phyloP scores from a whole-genome alignment of 805 yeast genomes.

The Kluyveromyces aestuarii region DNA sequence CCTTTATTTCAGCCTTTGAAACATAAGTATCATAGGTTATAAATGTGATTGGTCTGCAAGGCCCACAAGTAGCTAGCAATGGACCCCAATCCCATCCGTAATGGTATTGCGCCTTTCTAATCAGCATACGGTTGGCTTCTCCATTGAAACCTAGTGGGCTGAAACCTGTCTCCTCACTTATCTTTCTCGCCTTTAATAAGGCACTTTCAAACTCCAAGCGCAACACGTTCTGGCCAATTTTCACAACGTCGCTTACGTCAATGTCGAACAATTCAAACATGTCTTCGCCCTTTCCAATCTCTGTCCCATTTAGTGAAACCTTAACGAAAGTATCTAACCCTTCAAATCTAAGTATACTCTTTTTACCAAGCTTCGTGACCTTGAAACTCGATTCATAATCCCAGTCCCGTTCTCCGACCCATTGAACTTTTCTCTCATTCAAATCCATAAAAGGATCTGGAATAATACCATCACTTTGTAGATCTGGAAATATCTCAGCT shows the following conservation, averaged over 20 bases:
- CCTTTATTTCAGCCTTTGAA: not conserved
- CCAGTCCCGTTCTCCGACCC: constrained; percentile 45
- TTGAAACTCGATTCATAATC: constrained; percentile 30
- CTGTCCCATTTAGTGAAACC: constrained; percentile 28
- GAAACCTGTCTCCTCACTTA: constrained; percentile 1
- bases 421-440: constrained; percentile 38
- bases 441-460: constrained; percentile 38
- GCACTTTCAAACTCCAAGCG: constrained; percentile 34
- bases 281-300: constrained; percentile 32
- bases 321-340: not conserved
- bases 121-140: constrained; percentile 34
- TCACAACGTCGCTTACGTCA: constrained; percentile 8
- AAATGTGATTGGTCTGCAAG: not conserved
- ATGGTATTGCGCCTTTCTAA: constrained; percentile 45
- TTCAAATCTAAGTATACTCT: not conserved
- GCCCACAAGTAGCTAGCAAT: constrained; percentile 10
- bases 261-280: constrained; percentile 32
- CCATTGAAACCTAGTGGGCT: constrained; percentile 22
- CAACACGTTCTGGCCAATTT: constrained; percentile 29
- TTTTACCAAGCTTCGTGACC: constrained; percentile 29
- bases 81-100: constrained; percentile 56
- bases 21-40: not conserved
- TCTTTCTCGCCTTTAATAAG: constrained; percentile 28
- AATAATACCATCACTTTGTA: constrained; percentile 30
- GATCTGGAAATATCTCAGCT: constrained; percentile 36